Percentiles rank a stretch among this genome's conserved stretches.
Conservation (phyloP, 345 rosid genomes). For the Abelmoschus esculentus region DNA sequence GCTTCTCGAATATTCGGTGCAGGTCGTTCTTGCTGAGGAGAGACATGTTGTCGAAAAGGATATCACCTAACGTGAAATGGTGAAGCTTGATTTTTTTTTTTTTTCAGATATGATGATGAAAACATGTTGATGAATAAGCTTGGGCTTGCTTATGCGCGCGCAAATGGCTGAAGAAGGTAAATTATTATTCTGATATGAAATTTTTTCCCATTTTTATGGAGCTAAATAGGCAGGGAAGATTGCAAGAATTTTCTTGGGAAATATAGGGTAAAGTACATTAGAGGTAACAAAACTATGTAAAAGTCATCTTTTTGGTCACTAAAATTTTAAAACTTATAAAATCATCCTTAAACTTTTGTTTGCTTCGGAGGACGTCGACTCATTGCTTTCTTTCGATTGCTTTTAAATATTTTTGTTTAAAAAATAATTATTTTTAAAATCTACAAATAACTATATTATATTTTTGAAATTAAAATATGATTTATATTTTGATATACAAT, state of each 20-base stretch:
- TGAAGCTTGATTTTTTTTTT: background rate
- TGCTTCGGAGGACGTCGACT: too few relatives aligned
- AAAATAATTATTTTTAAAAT: too few relatives aligned
- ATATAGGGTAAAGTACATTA: too few relatives aligned
- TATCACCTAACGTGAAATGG: background rate
- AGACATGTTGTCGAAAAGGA: slow-evolving; percentile 20
- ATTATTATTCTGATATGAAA: background rate
- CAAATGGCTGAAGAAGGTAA: background rate
- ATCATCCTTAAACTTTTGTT: too few relatives aligned
- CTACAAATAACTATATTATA: too few relatives aligned
- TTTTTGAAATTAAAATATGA: too few relatives aligned
- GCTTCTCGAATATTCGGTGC: slow-evolving; percentile 48
- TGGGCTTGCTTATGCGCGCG: background rate
- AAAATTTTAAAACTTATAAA: too few relatives aligned
- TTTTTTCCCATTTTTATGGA: background rate
- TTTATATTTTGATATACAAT: too few relatives aligned
- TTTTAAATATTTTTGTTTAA: too few relatives aligned
- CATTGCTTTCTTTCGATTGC: too few relatives aligned
- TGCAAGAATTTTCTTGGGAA: slow-evolving; percentile 1
- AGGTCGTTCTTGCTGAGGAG: slow-evolving; percentile 38
- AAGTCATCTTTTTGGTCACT: background rate
- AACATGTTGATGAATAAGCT: background rate
- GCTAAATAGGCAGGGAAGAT: background rate
- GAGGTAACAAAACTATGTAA: background rate
- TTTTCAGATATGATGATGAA: background rate